Percentiles rank a stretch among this genome's conserved stretches.
These are phyloP conservation scores for Hericium coralloides DNA, from an alignment of 768 basidiomycete species.

Conservation along the genomic window DNA sequence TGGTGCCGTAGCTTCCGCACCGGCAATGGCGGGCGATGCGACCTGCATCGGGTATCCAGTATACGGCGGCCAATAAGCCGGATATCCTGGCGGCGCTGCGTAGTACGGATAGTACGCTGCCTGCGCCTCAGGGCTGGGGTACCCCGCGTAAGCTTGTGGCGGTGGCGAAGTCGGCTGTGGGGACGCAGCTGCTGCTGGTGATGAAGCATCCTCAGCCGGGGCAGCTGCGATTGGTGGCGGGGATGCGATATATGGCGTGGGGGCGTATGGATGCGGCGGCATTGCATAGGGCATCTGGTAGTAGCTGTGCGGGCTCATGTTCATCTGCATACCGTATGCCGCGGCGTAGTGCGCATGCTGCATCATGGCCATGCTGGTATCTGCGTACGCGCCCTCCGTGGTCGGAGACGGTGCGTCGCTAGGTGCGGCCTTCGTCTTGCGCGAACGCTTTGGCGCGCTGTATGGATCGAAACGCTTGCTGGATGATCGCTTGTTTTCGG, in stretches of 20 bases:
- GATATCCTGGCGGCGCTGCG: slow-evolving; percentile 9
- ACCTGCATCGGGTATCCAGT: neutral
- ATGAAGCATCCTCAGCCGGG: neutral
- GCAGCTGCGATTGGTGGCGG: neutral
- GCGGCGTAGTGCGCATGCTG: slow-evolving; percentile 14
- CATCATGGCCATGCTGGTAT: slow-evolving; percentile 13
- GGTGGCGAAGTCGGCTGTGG: neutral
- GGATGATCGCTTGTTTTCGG: slow-evolving; percentile 16
- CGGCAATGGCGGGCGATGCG: neutral
- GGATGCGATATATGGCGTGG: neutral
- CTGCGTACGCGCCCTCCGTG: slow-evolving; percentile 5
- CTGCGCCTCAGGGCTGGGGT: slow-evolving; percentile 1
- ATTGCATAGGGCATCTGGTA: slow-evolving; percentile 11
- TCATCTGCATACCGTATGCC: neutral
- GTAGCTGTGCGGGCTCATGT: slow-evolving; percentile 6
- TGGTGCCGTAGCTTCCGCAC: neutral
- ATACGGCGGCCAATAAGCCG: slow-evolving; percentile 12
- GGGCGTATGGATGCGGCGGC: slow-evolving; percentile 1
- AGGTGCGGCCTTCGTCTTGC: slow-evolving; percentile 6
- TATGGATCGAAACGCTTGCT: slow-evolving; percentile 27
- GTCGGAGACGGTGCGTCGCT: slow-evolving; percentile 10
- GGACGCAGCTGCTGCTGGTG: neutral
- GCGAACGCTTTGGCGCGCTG: slow-evolving; percentile 6
- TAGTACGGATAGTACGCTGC: slow-evolving; percentile 10
- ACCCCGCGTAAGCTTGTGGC: neutral